These are phyloP conservation scores for Rhodotorula glutinis DNA, from an alignment of 1,284 basidiomycete genomes.

Conservation along the genomic window DNA sequence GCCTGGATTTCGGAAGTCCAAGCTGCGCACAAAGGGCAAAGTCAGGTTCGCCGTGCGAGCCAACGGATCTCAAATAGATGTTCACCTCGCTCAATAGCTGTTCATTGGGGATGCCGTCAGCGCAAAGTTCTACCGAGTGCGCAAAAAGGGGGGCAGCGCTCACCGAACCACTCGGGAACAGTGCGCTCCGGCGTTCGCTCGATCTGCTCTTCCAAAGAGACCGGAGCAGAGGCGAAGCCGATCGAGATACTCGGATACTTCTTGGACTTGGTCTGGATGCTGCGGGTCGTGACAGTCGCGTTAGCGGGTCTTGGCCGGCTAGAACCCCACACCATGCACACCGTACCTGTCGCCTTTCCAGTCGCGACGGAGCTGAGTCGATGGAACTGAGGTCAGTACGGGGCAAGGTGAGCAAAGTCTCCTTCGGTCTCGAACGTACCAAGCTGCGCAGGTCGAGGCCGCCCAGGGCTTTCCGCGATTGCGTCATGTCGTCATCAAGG, in stretches of 20 bases:
- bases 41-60: neutral
- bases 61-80: too few relatives aligned
- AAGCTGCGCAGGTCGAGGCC: slow-evolving; percentile 45
- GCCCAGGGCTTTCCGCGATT: slow-evolving; percentile 45
- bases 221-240: slow-evolving; percentile 48
- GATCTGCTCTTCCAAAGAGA: slow-evolving; percentile 47
- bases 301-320: neutral
- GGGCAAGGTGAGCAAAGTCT: too few relatives aligned
- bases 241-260: slow-evolving; percentile 44
- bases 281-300: neutral
- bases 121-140: too few relatives aligned
- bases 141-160: neutral
- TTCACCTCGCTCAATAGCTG: slow-evolving; percentile 35
- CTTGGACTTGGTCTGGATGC: slow-evolving; percentile 40
- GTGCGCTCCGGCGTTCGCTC: slow-evolving; percentile 40
- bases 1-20: slow-evolving; percentile 42
- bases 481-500: slow-evolving; percentile 43
- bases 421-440: neutral
- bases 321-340: neutral
- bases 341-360: slow-evolving; percentile 47
- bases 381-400: too few relatives aligned
- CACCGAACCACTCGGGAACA: slow-evolving; percentile 45
- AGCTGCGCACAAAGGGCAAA: slow-evolving; percentile 10
- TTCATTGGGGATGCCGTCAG: too few relatives aligned
- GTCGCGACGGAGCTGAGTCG: slow-evolving; percentile 44